Percentiles rank a stretch among this genome's conserved stretches.
Conservation (phyloP, 148 eudicot species). For the Tetragonia tetragonoides region DNA sequence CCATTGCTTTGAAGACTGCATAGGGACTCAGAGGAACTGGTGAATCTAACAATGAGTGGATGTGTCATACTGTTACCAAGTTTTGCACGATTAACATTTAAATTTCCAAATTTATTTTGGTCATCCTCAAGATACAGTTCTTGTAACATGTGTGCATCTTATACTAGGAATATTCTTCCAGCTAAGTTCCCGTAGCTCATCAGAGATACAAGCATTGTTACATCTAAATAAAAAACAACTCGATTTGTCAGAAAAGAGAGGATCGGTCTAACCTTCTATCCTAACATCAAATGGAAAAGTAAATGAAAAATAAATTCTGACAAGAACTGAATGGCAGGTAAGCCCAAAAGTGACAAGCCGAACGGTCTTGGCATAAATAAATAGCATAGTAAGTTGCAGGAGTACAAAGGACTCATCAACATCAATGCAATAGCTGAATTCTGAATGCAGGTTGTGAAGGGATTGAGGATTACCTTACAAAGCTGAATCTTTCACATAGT, state of each 20-base stretch:
- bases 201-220: background rate
- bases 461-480: conserved; percentile 14
- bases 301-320: background rate
- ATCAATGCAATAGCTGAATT: background rate
- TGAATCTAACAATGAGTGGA: conserved; percentile 1
- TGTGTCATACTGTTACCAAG: background rate
- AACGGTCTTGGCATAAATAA: background rate
- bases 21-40: background rate
- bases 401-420: background rate
- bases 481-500: conserved; percentile 17
- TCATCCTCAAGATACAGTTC: background rate
- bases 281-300: background rate
- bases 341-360: background rate
- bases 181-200: background rate
- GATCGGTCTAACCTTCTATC: background rate
- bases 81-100: background rate
- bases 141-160: background rate
- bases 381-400: background rate
- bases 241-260: background rate
- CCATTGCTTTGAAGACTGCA: background rate
- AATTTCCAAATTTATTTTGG: background rate
- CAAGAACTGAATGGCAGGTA: background rate
- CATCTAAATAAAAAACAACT: background rate
- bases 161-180: background rate
- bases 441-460: background rate